Percentiles rank a stretch among this genome's conserved stretches.
These are phyloP conservation scores for Boletus mariae DNA, from an alignment of 1,284 basidiomycete species.

Conservation along the genomic window DNA sequence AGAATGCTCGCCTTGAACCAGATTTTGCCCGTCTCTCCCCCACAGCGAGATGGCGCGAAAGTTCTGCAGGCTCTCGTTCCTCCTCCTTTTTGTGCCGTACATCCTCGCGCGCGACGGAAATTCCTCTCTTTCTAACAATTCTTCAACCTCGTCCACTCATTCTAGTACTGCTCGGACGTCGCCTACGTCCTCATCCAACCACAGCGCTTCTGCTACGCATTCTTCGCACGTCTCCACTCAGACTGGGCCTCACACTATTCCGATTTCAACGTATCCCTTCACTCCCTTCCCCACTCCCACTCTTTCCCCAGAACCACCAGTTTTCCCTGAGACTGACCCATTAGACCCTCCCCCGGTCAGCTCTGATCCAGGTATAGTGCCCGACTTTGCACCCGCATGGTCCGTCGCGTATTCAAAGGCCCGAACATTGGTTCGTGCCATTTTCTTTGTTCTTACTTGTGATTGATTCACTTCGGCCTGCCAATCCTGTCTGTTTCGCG, in stretches of 20 bases:
- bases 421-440: conserved; percentile 29
- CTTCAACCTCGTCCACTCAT: conserved; percentile 5
- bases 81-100: conserved; percentile 17
- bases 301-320: conserved; percentile 25
- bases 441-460: not conserved
- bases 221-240: conserved; percentile 13
- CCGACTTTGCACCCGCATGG: conserved; percentile 46
- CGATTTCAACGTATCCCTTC: conserved; percentile 29
- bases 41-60: conserved; percentile 16
- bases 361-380: conserved; percentile 33
- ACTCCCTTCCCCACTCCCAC: conserved; percentile 29
- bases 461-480: not conserved
- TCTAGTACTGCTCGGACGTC: not conserved
- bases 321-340: conserved; percentile 32
- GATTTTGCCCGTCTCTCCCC: not conserved
- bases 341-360: conserved; percentile 26
- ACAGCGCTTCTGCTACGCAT: conserved; percentile 4
- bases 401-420: conserved; percentile 38
- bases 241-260: conserved; percentile 23
- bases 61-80: conserved; percentile 10
- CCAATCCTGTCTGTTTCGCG: not conserved
- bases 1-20: not conserved
- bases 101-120: conserved; percentile 6
- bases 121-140: conserved; percentile 3
- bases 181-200: not conserved